phyloP scores from a whole-genome alignment of 805 yeast genomes.

The Candida broadrunensis region DNA sequence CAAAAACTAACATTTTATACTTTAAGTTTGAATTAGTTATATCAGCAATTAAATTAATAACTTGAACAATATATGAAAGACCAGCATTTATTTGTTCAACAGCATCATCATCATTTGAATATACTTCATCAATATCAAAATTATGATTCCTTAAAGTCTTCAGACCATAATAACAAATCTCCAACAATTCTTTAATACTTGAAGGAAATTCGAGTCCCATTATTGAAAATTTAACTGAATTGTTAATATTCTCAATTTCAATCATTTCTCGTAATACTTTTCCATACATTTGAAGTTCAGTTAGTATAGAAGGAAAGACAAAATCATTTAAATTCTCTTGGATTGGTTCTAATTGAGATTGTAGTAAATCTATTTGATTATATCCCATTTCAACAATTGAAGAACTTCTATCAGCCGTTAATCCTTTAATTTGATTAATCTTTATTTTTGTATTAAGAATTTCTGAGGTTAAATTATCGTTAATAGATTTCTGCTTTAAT shows the following conservation, averaged over 20 bases:
- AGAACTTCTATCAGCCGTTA: slow-evolving; percentile 6
- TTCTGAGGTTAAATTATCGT: slow-evolving; percentile 21
- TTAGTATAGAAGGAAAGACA: slow-evolving; percentile 19
- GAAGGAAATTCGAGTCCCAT: slow-evolving; percentile 35
- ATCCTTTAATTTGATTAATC: slow-evolving; percentile 15
- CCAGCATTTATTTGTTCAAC: slow-evolving; percentile 31
- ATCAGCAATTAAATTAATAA: slow-evolving; percentile 20
- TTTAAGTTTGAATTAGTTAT: slow-evolving; percentile 23
- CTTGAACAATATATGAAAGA: slow-evolving; percentile 25
- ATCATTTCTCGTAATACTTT: slow-evolving; percentile 20
- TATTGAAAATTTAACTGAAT: slow-evolving; percentile 24
- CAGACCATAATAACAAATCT: slow-evolving; percentile 24
- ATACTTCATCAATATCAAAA: background rate
- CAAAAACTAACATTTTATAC: slow-evolving; percentile 23
- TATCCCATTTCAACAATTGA: slow-evolving; percentile 12
- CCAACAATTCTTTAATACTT: slow-evolving; percentile 25
- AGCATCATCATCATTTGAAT: slow-evolving; percentile 2
- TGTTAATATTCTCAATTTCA: slow-evolving; percentile 21
- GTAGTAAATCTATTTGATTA: slow-evolving; percentile 22
- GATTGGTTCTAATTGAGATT: slow-evolving; percentile 26
- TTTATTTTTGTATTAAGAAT: slow-evolving; percentile 19
- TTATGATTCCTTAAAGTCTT: background rate
- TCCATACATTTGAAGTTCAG: slow-evolving; percentile 11
- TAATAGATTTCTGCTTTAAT: slow-evolving; percentile 16
- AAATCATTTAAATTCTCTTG: slow-evolving; percentile 17